These are phyloP conservation scores for Coemansia sp. DNA, from an alignment of 192 early-diverging fungal species.

Conservation along the genomic window DNA sequence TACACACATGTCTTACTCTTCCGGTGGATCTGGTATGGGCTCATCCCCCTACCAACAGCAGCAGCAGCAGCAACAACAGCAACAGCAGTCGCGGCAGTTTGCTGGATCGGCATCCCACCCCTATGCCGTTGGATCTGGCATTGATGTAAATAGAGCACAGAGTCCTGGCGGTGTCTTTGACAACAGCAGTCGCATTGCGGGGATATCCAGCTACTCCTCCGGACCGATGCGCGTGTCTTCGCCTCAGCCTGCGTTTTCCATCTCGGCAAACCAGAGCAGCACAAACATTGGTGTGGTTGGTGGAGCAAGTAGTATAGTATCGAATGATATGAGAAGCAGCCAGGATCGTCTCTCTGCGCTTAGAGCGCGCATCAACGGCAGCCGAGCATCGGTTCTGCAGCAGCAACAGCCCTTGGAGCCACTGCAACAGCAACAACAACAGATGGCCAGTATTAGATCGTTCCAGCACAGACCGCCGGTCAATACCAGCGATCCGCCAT, in stretches of 20 bases:
- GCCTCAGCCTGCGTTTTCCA: conserved; percentile 1
- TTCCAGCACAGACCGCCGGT: too few relatives aligned
- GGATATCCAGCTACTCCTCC: neutral
- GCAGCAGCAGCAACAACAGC: neutral
- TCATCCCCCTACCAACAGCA: conserved; percentile 19
- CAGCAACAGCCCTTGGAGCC: too few relatives aligned
- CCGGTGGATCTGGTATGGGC: conserved; percentile 5
- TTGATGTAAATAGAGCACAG: conserved; percentile 6
- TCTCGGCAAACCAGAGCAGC: too few relatives aligned
- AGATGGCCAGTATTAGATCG: too few relatives aligned
- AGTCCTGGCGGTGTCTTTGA: conserved; percentile 11
- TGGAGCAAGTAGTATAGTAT: too few relatives aligned
- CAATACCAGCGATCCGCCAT: too few relatives aligned
- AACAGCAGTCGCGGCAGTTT: conserved; percentile 6
- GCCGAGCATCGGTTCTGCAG: neutral
- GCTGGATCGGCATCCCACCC: neutral
- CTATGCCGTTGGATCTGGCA: neutral
- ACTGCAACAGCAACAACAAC: too few relatives aligned
- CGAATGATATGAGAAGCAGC: conserved; percentile 4
- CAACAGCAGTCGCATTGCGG: neutral
- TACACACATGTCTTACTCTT: too few relatives aligned
- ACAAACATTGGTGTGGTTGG: too few relatives aligned
- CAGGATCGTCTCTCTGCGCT: conserved; percentile 18
- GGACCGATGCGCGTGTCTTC: conserved; percentile 8
- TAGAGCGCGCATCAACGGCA: conserved; percentile 31